Evolutionary conservation across 306 rosid species (phyloP), one percentile per base, ranked within the genome.

Genomic region (Dalbergia oliveri): DNA sequence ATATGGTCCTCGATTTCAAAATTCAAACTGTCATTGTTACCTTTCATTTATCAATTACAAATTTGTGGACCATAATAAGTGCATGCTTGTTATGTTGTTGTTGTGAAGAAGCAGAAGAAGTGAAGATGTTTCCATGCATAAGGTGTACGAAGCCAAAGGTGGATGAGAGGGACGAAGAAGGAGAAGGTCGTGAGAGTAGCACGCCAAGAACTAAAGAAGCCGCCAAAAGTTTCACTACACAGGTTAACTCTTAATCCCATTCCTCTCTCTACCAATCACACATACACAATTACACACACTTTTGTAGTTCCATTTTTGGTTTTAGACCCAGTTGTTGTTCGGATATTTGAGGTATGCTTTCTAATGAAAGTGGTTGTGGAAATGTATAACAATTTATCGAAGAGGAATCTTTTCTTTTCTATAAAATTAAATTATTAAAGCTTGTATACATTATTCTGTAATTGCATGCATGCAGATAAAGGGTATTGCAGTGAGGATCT

Each of bases 171-270:
- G 92, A 79, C 0, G 95, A 80, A 70, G 87, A 75, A 63, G 1
- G 10, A 2, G 10, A 43, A 1, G 10, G 47, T 6, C 41, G 7
- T 37, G 7, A 37, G 7, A 37, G 93, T 81, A 92, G 96, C 87
- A 92, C 96, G 72, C 98, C 98, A 75, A 94, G 84, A 88, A 89
- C 97, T 71, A 92, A 92, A 89, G 96, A 92, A 90, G 93, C 97
- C 91, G 94, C 91, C 93, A 94, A 94, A 89, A 90, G 97, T 88
- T 92, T 94, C 82, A 92, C 97, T 66, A 73, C 93, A 51, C 97
- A 94, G 98, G 98, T 92, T 2, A 26, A 26, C 31, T 43, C 31
- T 26, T 26, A 26, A 26, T 26, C 31, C 31, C 31, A 26, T 26
- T 26, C 31, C 31, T 26, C 31, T 26, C 31, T 2, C 31, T 26